Conservation (phyloP, 2,329 filamentous ascomycete species). For the Fusarium euwallaceae region DNA sequence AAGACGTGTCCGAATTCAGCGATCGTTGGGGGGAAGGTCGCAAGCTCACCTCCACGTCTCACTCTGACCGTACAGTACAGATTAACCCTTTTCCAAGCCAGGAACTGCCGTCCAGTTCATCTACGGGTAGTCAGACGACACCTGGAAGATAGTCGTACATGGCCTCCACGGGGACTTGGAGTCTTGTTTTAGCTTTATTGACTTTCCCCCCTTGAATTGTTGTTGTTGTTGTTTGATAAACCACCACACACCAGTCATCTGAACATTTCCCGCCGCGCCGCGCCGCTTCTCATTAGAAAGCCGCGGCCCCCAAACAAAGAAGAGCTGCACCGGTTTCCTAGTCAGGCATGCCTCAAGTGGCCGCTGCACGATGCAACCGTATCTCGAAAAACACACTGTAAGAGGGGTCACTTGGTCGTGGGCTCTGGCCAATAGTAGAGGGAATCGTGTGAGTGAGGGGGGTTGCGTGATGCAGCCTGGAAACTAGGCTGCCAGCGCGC, state of each 20-base stretch:
- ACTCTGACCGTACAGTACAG: no score
- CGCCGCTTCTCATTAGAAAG: conserved; percentile 12
- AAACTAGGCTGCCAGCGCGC: conserved; percentile 35
- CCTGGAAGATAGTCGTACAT: no score
- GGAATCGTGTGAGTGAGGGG: conserved; percentile 7
- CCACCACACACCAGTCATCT: conserved; percentile 33
- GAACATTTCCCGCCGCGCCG: conserved; percentile 14
- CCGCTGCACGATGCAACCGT: conserved; percentile 24
- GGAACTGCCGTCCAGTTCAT: no score
- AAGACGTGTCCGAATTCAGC: no score
- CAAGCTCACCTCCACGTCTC: no score
- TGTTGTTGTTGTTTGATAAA: no score
- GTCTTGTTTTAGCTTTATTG: no score
- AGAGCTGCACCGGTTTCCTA: conserved; percentile 19
- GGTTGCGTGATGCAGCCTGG: conserved; percentile 40
- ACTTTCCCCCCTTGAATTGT: no score
- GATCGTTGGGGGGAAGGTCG: no score
- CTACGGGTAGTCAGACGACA: no score
- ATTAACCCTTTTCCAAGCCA: no score
- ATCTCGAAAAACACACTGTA: conserved; percentile 21
- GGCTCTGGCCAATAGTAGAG: conserved; percentile 29
- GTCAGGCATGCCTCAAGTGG: conserved; percentile 13
- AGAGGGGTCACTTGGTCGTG: conserved; percentile 31
- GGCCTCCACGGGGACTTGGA: no score
- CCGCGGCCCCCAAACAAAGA: conserved; percentile 17